Conservation (phyloP, 257 asterid genomes). For the Striga asiatica region DNA sequence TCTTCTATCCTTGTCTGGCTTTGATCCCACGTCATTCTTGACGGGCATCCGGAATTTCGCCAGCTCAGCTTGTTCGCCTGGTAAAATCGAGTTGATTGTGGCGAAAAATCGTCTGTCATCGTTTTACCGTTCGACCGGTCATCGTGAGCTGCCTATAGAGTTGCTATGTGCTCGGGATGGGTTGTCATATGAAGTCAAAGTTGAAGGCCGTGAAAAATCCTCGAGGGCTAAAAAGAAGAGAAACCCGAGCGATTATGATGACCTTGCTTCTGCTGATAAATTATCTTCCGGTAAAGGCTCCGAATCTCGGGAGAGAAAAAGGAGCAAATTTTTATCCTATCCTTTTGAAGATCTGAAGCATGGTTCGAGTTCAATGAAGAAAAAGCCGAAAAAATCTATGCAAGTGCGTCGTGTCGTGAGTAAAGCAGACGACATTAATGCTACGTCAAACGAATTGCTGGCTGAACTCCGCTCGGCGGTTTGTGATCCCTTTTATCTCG, state of each 20-base stretch:
- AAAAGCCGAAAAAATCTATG: no score
- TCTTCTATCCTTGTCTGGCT: conserved; percentile 28
- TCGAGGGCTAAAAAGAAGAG: conserved; percentile 15
- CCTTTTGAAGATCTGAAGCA: no score
- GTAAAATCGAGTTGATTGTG: conserved; percentile 33
- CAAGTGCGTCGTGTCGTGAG: conserved; percentile 12
- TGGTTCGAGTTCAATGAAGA: no score
- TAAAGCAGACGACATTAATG: conserved; percentile 25
- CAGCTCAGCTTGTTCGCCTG: conserved; percentile 19
- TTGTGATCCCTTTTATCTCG: conserved; percentile 25
- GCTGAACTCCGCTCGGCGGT: conserved; percentile 41
- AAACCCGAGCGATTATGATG: conserved; percentile 7
- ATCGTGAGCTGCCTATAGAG: conserved; percentile 49
- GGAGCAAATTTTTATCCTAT: conserved; percentile 74
- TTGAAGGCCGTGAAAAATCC: conserved; percentile 7
- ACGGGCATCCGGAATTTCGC: conserved; percentile 36
- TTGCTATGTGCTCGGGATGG: no score
- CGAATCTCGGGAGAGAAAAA: conserved; percentile 55
- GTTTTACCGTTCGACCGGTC: conserved; percentile 61
- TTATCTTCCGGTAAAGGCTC: conserved; percentile 16
- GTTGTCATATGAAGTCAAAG: conserved; percentile 2
- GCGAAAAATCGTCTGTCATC: conserved; percentile 43
- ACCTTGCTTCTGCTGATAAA: conserved; percentile 10
- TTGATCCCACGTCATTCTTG: conserved; percentile 38
- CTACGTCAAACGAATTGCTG: conserved; percentile 40